phyloP scores from a whole-genome alignment of 2,329 filamentous ascomycete genomes.

The Ceratocystis colombiana region DNA sequence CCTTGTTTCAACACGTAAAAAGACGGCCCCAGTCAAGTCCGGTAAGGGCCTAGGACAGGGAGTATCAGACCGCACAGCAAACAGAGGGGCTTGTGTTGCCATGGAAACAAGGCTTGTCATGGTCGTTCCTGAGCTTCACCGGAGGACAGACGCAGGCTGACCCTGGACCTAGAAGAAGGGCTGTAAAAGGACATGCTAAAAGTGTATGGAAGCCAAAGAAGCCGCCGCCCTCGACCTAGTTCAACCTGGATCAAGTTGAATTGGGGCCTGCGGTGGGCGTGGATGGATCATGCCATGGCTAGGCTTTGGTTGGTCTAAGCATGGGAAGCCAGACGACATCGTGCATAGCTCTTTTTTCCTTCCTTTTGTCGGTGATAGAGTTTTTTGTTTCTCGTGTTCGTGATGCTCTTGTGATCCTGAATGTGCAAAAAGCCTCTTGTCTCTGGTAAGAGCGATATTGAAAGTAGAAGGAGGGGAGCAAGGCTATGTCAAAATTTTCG shows the following conservation, averaged over 20 bases:
- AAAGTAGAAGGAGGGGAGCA: not conserved
- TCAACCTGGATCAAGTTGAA: not conserved
- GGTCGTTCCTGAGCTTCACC: conserved; percentile 12
- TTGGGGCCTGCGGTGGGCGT: conserved; percentile 8
- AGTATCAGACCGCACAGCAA: conserved; percentile 19
- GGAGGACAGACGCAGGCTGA: conserved; percentile 8
- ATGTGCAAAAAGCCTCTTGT: not conserved
- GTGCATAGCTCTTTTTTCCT: not conserved
- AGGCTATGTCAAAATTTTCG: conserved; percentile 7
- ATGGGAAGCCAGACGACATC: conserved; percentile 4
- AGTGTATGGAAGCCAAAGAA: not conserved
- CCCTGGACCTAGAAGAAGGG: conserved; percentile 2
- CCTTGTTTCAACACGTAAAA: conserved; percentile 25
- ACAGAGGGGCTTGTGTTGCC: conserved; percentile 20
- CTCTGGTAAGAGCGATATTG: not conserved
- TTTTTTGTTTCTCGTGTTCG: not conserved
- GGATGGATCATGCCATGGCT: conserved; percentile 6
- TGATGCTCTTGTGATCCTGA: not conserved
- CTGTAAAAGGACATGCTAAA: not conserved
- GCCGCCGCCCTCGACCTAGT: not conserved
- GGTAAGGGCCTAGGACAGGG: conserved; percentile 18
- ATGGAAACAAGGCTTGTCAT: conserved; percentile 18
- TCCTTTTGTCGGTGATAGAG: not conserved
- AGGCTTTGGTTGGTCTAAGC: not conserved
- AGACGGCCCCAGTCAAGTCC: conserved; percentile 17